Percentiles rank a stretch among this genome's conserved stretches.
Conservation (phyloP, 2,329 filamentous ascomycete species). For the Sclerotiophoma versabilis region DNA sequence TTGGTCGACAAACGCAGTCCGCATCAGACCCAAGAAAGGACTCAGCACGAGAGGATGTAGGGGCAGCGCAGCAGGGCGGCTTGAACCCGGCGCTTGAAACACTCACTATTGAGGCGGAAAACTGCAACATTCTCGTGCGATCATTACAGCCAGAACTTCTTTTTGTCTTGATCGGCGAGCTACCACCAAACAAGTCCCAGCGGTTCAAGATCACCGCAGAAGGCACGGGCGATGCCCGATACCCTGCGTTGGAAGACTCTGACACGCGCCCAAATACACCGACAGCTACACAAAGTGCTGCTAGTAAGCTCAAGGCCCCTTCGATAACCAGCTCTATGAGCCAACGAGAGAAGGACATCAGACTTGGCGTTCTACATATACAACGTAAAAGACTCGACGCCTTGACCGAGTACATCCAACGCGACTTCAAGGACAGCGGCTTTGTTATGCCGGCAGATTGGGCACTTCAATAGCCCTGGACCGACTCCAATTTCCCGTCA, state of each 20-base stretch:
- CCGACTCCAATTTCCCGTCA: neutral
- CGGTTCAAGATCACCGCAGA: slow-evolving; percentile 55
- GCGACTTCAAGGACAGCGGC: slow-evolving; percentile 54
- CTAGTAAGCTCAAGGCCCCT: slow-evolving; percentile 29
- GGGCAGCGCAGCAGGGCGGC: slow-evolving; percentile 15
- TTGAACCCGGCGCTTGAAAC: slow-evolving; percentile 47
- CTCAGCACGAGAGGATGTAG: slow-evolving; percentile 12
- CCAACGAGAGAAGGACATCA: slow-evolving; percentile 46
- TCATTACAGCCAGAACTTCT: slow-evolving; percentile 56
- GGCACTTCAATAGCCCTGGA: slow-evolving; percentile 38
- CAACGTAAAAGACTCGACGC: slow-evolving; percentile 58
- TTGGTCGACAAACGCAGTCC: slow-evolving; percentile 26
- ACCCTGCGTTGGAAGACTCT: slow-evolving; percentile 37
- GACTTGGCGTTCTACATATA: slow-evolving; percentile 53
- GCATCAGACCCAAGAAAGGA: slow-evolving; percentile 21
- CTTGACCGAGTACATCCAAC: slow-evolving; percentile 52
- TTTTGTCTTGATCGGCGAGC: slow-evolving; percentile 57
- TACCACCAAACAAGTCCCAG: slow-evolving; percentile 51
- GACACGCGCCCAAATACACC: slow-evolving; percentile 8
- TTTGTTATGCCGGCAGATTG: slow-evolving; percentile 58
- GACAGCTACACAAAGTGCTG: slow-evolving; percentile 12
- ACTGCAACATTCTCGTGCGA: slow-evolving; percentile 56
- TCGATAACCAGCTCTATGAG: slow-evolving; percentile 50
- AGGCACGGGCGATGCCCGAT: slow-evolving; percentile 49
- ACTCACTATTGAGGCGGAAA: slow-evolving; percentile 56